Percentiles rank a stretch among this genome's conserved stretches.
phyloP scores from a whole-genome alignment of 495 filamentous ascomycete genomes.

The Peziza echinospora region DNA sequence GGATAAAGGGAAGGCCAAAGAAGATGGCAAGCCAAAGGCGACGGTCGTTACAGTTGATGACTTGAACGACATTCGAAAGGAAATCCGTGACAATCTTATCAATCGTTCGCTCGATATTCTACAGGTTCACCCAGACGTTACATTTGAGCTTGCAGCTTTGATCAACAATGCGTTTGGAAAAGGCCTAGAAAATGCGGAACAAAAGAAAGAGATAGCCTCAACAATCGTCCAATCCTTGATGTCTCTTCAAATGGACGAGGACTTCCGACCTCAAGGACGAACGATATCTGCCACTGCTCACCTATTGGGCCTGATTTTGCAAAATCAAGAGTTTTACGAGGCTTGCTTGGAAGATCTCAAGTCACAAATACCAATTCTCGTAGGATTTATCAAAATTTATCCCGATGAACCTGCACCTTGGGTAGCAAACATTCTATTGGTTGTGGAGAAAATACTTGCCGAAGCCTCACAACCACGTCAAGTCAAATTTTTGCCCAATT shows the following conservation, averaged over 20 bases:
- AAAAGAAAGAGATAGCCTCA: slow-evolving; percentile 52
- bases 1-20: slow-evolving; percentile 18
- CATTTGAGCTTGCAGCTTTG: slow-evolving; percentile 76
- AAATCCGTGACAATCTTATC: slow-evolving; percentile 54
- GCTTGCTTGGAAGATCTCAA: slow-evolving; percentile 54
- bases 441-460: slow-evolving; percentile 71
- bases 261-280: slow-evolving; percentile 45
- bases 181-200: slow-evolving; percentile 27
- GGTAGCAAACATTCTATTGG: slow-evolving; percentile 74
- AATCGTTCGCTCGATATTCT: slow-evolving; percentile 79
- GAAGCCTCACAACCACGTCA: slow-evolving; percentile 65
- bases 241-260: slow-evolving; percentile 56
- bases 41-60: slow-evolving; percentile 48
- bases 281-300: slow-evolving; percentile 89
- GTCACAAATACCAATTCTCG: slow-evolving; percentile 51
- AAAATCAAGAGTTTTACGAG: slow-evolving; percentile 59
- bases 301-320: slow-evolving; percentile 68
- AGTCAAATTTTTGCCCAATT: slow-evolving; percentile 39
- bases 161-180: slow-evolving; percentile 58
- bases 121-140: slow-evolving; percentile 65
- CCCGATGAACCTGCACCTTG: slow-evolving; percentile 66
- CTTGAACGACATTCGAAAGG: slow-evolving; percentile 53
- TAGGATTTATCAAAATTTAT: slow-evolving; percentile 61
- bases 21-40: slow-evolving; percentile 3
- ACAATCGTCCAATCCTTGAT: slow-evolving; percentile 72